Evolutionary conservation across 2,329 filamentous ascomycete species (phyloP).

Genomic region (Neophaeococcomyces mojaviensis): DNA sequence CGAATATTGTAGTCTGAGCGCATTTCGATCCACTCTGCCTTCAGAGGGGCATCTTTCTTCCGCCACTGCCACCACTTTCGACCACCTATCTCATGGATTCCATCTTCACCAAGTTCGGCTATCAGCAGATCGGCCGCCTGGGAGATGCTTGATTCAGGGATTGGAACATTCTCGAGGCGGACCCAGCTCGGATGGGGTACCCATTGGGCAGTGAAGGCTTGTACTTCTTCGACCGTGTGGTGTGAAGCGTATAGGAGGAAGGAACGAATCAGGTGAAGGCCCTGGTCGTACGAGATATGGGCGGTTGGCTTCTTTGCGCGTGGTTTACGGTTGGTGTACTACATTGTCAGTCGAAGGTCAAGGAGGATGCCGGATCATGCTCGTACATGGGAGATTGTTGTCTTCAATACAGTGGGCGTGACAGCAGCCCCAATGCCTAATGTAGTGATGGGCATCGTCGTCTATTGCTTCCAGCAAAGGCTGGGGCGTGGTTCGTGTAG

Average conservation of each 20-base stretch:
- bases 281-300: constrained; percentile 90
- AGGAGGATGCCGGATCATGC: neutral
- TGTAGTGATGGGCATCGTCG: constrained; percentile 63
- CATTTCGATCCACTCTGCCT: constrained; percentile 97
- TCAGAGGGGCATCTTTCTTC: constrained; percentile 56
- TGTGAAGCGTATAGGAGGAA: constrained; percentile 81
- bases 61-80: constrained; percentile 87
- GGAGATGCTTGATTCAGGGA: constrained; percentile 57
- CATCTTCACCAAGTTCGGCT: constrained; percentile 68
- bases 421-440: constrained; percentile 74
- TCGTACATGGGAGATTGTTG: constrained; percentile 76
- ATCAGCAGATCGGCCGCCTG: constrained; percentile 61
- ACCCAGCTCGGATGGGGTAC: constrained; percentile 87
- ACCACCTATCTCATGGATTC: constrained; percentile 70
- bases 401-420: constrained; percentile 79
- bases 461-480: neutral
- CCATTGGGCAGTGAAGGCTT: constrained; percentile 85
- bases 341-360: constrained; percentile 14
- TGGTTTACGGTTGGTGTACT: constrained; percentile 77
- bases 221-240: constrained; percentile 86
- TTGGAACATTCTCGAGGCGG: constrained; percentile 61
- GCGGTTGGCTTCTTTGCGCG: constrained; percentile 73
- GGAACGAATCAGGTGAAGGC: constrained; percentile 74
- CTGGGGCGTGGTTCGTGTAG: neutral
- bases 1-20: constrained; percentile 68